Conservation (phyloP, 768 basidiomycete genomes). For the Amanita inopinata region DNA sequence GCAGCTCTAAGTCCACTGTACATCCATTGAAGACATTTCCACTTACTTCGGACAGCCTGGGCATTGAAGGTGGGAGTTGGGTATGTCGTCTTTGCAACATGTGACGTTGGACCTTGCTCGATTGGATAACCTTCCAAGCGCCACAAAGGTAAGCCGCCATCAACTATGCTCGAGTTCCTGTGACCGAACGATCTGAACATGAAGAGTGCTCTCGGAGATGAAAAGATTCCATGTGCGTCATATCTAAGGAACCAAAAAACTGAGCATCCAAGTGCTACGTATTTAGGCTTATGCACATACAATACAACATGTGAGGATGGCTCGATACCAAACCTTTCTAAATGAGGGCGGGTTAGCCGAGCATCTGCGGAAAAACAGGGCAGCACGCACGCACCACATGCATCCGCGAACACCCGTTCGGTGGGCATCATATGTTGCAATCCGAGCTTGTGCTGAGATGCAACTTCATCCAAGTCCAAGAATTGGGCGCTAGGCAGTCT, state of each 20-base stretch:
- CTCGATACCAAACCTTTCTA: conserved; percentile 63
- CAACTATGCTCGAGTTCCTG: conserved; percentile 71
- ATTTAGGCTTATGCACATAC: conserved; percentile 28
- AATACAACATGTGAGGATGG: conserved; percentile 74
- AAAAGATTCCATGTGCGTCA: conserved; percentile 86
- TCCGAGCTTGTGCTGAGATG: conserved; percentile 64
- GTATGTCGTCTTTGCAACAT: conserved; percentile 30
- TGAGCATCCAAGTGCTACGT: background rate
- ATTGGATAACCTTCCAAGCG: conserved; percentile 51
- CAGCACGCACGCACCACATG: conserved; percentile 54
- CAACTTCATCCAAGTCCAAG: conserved; percentile 74
- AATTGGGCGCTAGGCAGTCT: conserved; percentile 66
- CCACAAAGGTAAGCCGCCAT: conserved; percentile 91
- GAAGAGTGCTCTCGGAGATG: conserved; percentile 85
- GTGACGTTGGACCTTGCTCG: conserved; percentile 26
- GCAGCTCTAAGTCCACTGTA: conserved; percentile 8
- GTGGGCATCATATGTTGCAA: conserved; percentile 94
- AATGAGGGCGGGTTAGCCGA: background rate
- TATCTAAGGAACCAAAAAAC: conserved; percentile 52
- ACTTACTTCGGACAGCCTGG: conserved; percentile 44
- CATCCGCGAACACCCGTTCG: conserved; percentile 57
- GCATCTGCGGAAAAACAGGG: background rate
- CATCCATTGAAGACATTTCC: conserved; percentile 4
- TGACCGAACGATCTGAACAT: conserved; percentile 94
- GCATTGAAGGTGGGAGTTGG: conserved; percentile 41